Base-by-base conservation (phyloP, 106 monocot genomes). In the Dioscorea alata region DNA sequence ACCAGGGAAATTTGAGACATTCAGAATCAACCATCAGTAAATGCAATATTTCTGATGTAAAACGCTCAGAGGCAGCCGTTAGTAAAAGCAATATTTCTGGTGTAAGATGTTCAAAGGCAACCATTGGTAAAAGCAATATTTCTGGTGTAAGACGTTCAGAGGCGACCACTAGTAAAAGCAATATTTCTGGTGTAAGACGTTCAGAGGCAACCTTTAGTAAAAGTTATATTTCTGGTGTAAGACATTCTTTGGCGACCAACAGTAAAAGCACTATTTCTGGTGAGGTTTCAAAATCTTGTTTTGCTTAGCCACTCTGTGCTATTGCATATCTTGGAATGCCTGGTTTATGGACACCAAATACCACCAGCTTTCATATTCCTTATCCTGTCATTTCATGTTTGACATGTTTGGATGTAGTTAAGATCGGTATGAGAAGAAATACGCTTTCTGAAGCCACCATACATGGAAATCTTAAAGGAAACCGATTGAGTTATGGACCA, bases 351-450 rank as follows among this genome's bases (percentile, higher is more conserved):
- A 34, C 3, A 34, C 7, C 4, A 7, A 34, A 34, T 7, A 6
- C 42, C 42, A 42, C 42, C 4, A 8, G 42, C 10, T 2, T 10
- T 8, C 5, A 42, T 8, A 42, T 6, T 42, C 42, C 9, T 42
- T 42, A 42, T 42, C 42, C 42, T 42, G 25, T 52, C 34, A 53
- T 7, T 59, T 4, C 33, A 49, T 70, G 19, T 65, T 61, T 61
- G 33, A 19, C 5, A 54, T 42, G 19, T 54, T 16, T 54, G 19
- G 19, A 65, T 77, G 63, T 35, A 64, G 63, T 54, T 54, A 48
- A 31, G 28, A 19, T 33, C 54, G 17, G 57, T 64, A 49, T 19
- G 48, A 71, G 70, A 58, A 71, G 70, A 15, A 70, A 33, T 50
- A 50, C 10, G 18, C 13, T 21, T 4, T 19, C 56, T 65, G 65